These are phyloP conservation scores for Carex scoparia DNA, from an alignment of 176 grass and related monocot species.

Conservation along the genomic window DNA sequence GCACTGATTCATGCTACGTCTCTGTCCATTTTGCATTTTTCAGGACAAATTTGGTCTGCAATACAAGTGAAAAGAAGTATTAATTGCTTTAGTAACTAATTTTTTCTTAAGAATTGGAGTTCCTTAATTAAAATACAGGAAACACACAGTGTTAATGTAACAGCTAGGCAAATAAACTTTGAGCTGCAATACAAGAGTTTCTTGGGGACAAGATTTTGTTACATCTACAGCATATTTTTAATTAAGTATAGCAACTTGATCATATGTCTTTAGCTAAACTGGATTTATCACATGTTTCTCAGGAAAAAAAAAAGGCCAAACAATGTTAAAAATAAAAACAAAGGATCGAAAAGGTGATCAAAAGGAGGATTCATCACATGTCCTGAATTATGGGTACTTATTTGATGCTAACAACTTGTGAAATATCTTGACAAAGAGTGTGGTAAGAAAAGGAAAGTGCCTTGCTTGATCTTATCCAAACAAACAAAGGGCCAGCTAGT, in stretches of 20 bases:
- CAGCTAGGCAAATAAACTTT: background rate
- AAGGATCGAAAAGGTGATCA: background rate
- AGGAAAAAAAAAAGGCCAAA: slow-evolving; percentile 11
- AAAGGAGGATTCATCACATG: slow-evolving; percentile 23
- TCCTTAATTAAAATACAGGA: too few relatives aligned
- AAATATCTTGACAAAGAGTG: background rate
- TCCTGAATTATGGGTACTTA: background rate
- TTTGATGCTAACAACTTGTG: background rate
- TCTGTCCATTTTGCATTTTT: slow-evolving; percentile 3
- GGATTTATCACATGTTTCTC: slow-evolving; percentile 22
- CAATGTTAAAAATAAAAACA: slow-evolving; percentile 10
- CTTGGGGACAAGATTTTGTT: background rate
- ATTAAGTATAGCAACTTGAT: slow-evolving; percentile 4
- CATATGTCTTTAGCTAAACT: slow-evolving; percentile 17
- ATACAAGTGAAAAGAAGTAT: background rate
- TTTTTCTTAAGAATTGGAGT: too few relatives aligned
- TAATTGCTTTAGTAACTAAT: too few relatives aligned
- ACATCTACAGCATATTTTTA: background rate
- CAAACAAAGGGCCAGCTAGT: background rate
- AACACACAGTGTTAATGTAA: too few relatives aligned
- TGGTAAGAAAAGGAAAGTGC: background rate
- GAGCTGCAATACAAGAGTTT: background rate
- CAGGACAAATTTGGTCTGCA: background rate
- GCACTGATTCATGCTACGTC: background rate
- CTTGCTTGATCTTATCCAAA: slow-evolving; percentile 3